Conservation (phyloP, 129 eudicot genomes). For the Ambrosia artemisiifolia region DNA sequence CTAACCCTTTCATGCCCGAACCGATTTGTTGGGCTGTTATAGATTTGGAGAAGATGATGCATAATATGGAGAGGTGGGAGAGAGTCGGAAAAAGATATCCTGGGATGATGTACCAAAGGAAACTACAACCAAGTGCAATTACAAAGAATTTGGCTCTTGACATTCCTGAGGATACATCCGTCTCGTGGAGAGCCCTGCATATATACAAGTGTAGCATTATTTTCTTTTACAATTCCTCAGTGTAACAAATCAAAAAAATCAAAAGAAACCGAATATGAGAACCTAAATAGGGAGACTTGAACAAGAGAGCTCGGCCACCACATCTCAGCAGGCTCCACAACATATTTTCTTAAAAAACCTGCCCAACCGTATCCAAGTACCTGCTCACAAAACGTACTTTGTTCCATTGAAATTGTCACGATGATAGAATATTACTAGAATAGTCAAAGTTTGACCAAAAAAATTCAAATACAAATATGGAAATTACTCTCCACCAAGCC, state of each 20-base stretch:
- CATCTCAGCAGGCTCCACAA: slow-evolving; percentile 62
- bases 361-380: slow-evolving; percentile 70
- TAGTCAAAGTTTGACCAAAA: no score
- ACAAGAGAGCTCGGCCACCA: slow-evolving; percentile 65
- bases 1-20: slow-evolving; percentile 61
- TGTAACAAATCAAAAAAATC: background rate
- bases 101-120: slow-evolving; percentile 56
- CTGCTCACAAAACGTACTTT: slow-evolving; percentile 18
- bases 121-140: slow-evolving; percentile 52
- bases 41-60: slow-evolving; percentile 38
- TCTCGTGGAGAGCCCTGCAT: slow-evolving; percentile 62
- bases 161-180: slow-evolving; percentile 29
- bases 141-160: slow-evolving; percentile 56
- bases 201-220: background rate
- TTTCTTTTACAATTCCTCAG: no score
- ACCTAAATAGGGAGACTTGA: slow-evolving; percentile 60
- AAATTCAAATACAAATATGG: no score
- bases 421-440: no score
- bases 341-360: slow-evolving; percentile 52
- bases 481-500: no score
- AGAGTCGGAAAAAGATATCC: slow-evolving; percentile 49
- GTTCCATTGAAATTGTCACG: background rate
- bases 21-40: slow-evolving; percentile 54
- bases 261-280: background rate
- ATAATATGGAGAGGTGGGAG: slow-evolving; percentile 43